A percentile compares a stretch with the other conserved stretches of the same genome.
Evolutionary conservation across 2,329 filamentous ascomycete genomes (phyloP).

Genomic region (Claviceps sorghi): DNA sequence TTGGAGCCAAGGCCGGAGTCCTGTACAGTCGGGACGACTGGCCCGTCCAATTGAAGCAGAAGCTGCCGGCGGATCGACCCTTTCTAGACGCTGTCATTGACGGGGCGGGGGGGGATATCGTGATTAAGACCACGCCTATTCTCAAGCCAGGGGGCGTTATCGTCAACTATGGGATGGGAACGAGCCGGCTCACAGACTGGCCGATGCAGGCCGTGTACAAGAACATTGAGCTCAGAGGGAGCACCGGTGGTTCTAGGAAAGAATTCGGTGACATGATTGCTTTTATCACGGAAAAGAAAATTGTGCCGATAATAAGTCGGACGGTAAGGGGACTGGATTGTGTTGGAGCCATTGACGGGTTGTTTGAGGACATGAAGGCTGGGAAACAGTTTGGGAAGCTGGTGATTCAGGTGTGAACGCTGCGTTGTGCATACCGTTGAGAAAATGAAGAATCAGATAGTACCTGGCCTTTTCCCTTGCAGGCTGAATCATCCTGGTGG

Average conservation of each 20-base stretch:
- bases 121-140: constrained; percentile 49
- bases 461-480: too few species aligned
- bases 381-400: constrained; percentile 86
- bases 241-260: constrained; percentile 77
- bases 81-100: constrained; percentile 76
- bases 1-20: constrained; percentile 71
- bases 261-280: constrained; percentile 82
- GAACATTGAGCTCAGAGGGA: constrained; percentile 78
- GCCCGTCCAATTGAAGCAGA: constrained; percentile 56
- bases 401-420: constrained; percentile 51
- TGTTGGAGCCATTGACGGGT: constrained; percentile 56
- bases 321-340: constrained; percentile 60
- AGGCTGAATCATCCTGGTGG: too few species aligned
- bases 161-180: constrained; percentile 80
- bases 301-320: constrained; percentile 64
- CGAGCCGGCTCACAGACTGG: constrained; percentile 73
- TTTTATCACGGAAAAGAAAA: constrained; percentile 60
- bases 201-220: constrained; percentile 69
- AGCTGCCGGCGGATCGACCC: constrained; percentile 50
- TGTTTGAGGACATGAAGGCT: constrained; percentile 81
- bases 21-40: constrained; percentile 65
- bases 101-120: constrained; percentile 74
- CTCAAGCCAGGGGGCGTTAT: constrained; percentile 73
- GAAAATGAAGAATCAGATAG: too few species aligned
- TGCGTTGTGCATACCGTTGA: neutral